These are phyloP conservation scores for Penicillium roqueforti DNA, from an alignment of 495 filamentous ascomycete species.

Conservation along the genomic window DNA sequence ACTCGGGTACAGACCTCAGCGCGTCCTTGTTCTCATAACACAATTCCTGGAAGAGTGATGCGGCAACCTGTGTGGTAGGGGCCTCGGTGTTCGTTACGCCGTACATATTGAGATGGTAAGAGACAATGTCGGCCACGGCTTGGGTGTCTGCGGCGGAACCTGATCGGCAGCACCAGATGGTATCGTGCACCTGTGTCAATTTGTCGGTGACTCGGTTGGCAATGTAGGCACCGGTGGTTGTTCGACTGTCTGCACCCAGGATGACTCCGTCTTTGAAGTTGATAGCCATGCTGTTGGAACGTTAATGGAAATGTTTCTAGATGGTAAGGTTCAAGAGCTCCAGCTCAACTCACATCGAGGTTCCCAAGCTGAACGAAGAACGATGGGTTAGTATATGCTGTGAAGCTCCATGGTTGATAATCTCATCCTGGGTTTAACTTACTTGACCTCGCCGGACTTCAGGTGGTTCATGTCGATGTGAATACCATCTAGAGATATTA, in stretches of 20 bases:
- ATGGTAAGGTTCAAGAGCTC: slow-evolving; percentile 19
- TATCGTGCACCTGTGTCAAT: slow-evolving; percentile 96
- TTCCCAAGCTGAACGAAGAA: slow-evolving; percentile 66
- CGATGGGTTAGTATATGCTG: slow-evolving; percentile 26
- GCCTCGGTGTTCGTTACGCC: slow-evolving; percentile 79
- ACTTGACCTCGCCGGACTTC: slow-evolving; percentile 91
- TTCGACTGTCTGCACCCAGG: slow-evolving; percentile 92
- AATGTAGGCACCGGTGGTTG: slow-evolving; percentile 98
- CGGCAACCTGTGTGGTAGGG: slow-evolving; percentile 90
- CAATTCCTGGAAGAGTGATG: slow-evolving; percentile 91
- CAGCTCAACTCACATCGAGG: slow-evolving; percentile 76
- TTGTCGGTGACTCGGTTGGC: slow-evolving; percentile 99
- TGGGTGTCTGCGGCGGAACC: slow-evolving; percentile 97
- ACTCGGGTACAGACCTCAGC: slow-evolving; percentile 55
- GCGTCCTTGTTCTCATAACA: slow-evolving; percentile 96
- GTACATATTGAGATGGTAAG: slow-evolving; percentile 93
- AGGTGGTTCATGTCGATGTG: slow-evolving; percentile 96
- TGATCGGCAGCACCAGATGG: slow-evolving; percentile 98
- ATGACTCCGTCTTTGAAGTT: slow-evolving; percentile 98
- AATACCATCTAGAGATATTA: slow-evolving; percentile 76
- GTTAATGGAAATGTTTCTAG: slow-evolving; percentile 14
- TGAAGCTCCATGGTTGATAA: neutral
- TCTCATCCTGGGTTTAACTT: slow-evolving; percentile 32
- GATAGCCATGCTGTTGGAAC: slow-evolving; percentile 57
- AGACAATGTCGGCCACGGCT: slow-evolving; percentile 94